A percentile compares a stretch with the other conserved stretches of the same genome.
phyloP scores from a whole-genome alignment of 345 rosid species.

The Gossypium anomalum region DNA sequence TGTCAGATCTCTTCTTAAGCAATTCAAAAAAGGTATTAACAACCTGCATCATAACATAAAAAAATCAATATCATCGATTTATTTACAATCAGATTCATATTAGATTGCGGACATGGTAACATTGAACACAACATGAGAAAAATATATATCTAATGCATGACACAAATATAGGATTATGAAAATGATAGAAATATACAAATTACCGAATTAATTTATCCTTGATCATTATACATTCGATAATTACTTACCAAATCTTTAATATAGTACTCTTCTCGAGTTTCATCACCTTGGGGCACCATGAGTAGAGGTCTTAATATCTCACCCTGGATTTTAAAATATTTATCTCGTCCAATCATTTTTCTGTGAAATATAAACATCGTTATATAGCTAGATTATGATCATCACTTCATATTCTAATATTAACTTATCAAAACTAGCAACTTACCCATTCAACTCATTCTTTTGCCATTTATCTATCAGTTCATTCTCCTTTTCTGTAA shows the following conservation, averaged over 20 bases:
- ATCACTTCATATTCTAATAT: no score
- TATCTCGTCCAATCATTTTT: no score
- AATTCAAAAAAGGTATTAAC: not conserved
- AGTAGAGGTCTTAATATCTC: not conserved
- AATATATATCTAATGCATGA: not conserved
- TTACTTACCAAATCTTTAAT: not conserved
- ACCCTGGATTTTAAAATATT: rapidly evolving
- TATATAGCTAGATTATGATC: no score
- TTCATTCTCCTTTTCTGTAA: no score
- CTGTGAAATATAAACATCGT: rapidly evolving
- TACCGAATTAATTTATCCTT: rapidly evolving
- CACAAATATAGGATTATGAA: not conserved
- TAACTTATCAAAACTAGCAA: no score
- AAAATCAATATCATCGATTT: no score
- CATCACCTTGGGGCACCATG: not conserved
- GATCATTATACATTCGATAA: not conserved
- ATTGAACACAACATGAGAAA: not conserved
- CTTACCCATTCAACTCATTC: no score
- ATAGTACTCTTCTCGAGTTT: not conserved
- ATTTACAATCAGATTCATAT: no score
- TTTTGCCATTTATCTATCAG: no score
- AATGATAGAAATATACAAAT: not conserved
- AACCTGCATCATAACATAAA: not conserved
- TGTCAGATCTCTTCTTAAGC: not conserved
- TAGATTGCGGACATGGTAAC: not conserved